Percentiles rank a stretch among this genome's conserved stretches.
These are phyloP conservation scores for Pseudonitzschia multiseries DNA, from an alignment of 108 stramenopile species.

Conservation along the genomic window DNA sequence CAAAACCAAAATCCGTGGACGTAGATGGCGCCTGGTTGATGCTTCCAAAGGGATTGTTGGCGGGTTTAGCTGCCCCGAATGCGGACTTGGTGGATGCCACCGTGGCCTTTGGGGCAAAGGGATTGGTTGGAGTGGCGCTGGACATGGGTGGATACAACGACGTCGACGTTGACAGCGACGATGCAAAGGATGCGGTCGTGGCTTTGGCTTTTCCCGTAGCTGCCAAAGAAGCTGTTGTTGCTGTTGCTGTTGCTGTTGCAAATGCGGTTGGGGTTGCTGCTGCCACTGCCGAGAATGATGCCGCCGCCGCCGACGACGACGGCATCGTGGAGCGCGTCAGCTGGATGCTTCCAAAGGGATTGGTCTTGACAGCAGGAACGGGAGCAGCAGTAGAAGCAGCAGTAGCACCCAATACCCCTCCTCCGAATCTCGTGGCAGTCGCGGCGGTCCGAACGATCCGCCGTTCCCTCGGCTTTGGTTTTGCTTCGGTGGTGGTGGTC, in stretches of 20 bases:
- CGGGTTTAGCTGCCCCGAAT: background rate
- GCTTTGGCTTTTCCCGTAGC: background rate
- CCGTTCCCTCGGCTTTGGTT: too few relatives aligned
- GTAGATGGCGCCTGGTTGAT: slow-evolving; percentile 40
- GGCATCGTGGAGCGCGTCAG: too few relatives aligned
- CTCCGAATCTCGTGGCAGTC: too few relatives aligned
- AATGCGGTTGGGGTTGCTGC: background rate
- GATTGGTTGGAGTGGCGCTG: background rate
- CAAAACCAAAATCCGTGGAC: background rate
- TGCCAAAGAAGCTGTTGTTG: background rate
- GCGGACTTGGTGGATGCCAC: too few relatives aligned
- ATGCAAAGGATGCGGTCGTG: background rate
- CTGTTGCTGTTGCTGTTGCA: background rate
- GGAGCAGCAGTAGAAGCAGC: background rate
- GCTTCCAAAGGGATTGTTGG: slow-evolving; percentile 32
- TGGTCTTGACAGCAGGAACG: background rate
- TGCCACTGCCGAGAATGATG: too few relatives aligned
- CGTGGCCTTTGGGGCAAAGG: background rate
- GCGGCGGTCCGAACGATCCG: too few relatives aligned
- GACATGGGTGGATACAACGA: background rate
- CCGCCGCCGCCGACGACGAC: background rate
- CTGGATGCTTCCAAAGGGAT: background rate
- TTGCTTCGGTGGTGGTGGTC: too few relatives aligned
- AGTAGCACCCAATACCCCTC: too few relatives aligned
- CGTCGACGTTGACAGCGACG: too few relatives aligned